Evolutionary conservation across 2,329 filamentous ascomycete genomes (phyloP).

Genomic region (Metarhizium guizhouense): DNA sequence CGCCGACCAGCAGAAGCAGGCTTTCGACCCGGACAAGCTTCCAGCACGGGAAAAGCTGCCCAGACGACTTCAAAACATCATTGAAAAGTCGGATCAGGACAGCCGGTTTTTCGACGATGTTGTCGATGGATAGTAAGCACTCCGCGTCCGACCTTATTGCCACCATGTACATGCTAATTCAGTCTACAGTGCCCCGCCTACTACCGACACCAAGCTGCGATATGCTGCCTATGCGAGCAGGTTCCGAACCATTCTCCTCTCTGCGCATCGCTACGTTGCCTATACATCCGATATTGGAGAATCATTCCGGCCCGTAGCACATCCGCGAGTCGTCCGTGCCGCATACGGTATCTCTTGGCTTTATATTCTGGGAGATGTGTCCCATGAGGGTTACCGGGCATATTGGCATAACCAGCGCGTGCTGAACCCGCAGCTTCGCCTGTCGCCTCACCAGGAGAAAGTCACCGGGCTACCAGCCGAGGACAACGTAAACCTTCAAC

Average conservation of each 20-base stretch:
- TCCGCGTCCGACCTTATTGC: slow-evolving; percentile 1
- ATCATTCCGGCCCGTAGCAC: slow-evolving; percentile 86
- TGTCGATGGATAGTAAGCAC: slow-evolving; percentile 67
- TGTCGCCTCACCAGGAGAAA: slow-evolving; percentile 40
- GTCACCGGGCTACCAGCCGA: slow-evolving; percentile 33
- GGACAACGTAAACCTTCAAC: slow-evolving; percentile 19
- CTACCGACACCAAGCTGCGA: slow-evolving; percentile 75
- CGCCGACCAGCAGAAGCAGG: slow-evolving; percentile 13
- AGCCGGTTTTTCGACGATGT: slow-evolving; percentile 71
- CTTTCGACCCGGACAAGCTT: slow-evolving; percentile 37
- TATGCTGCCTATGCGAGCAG: slow-evolving; percentile 90
- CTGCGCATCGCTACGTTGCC: slow-evolving; percentile 90
- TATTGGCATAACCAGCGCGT: slow-evolving; percentile 78
- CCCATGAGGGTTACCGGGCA: slow-evolving; percentile 89
- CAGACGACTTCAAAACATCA: slow-evolving; percentile 44
- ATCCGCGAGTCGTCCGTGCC: slow-evolving; percentile 68
- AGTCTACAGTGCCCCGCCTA: slow-evolving; percentile 44
- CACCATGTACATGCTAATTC: slow-evolving; percentile 9
- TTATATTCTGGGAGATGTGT: slow-evolving; percentile 84
- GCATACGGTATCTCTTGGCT: slow-evolving; percentile 91
- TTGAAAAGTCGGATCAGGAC: slow-evolving; percentile 51
- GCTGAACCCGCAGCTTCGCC: slow-evolving; percentile 56
- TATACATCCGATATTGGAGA: slow-evolving; percentile 97
- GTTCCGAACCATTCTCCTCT: slow-evolving; percentile 76
- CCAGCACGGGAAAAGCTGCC: slow-evolving; percentile 43